Evolutionary conservation across 345 rosid species (phyloP).

Genomic region (Syzygium aromaticum): DNA sequence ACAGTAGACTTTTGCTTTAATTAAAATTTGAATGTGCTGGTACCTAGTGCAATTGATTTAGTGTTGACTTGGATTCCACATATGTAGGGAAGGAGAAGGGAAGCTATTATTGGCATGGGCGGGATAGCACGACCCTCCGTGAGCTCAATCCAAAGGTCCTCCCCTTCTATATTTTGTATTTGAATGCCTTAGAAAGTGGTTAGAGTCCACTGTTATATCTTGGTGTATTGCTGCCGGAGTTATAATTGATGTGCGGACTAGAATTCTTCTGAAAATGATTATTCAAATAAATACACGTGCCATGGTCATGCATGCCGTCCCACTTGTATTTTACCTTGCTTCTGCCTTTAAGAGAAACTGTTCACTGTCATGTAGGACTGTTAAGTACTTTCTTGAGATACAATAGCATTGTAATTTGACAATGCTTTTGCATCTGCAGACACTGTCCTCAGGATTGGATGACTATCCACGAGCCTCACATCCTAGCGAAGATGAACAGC

Average conservation of each 20-base stretch:
- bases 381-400: background rate
- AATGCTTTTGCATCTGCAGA: conserved; percentile 27
- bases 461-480: conserved; percentile 97
- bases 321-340: background rate
- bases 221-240: background rate
- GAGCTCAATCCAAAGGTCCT: conserved; percentile 82
- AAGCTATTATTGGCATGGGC: conserved; percentile 91
- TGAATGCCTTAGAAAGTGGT: background rate
- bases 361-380: background rate
- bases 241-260: background rate
- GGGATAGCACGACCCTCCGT: conserved; percentile 47
- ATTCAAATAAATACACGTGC: background rate
- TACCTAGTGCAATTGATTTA: background rate
- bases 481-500: conserved; percentile 81
- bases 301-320: background rate
- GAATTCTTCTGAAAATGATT: background rate
- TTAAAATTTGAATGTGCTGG: background rate
- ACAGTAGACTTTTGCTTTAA: background rate
- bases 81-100: conserved; percentile 57
- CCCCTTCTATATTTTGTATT: conserved; percentile 1
- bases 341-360: background rate
- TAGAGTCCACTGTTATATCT: background rate
- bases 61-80: background rate
- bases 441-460: conserved; percentile 80
- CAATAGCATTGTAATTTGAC: background rate